Percentiles rank a stretch among this genome's conserved stretches.
Evolutionary conservation across 305 asterid species (phyloP).

Genomic region (Fraxinus latifolia): DNA sequence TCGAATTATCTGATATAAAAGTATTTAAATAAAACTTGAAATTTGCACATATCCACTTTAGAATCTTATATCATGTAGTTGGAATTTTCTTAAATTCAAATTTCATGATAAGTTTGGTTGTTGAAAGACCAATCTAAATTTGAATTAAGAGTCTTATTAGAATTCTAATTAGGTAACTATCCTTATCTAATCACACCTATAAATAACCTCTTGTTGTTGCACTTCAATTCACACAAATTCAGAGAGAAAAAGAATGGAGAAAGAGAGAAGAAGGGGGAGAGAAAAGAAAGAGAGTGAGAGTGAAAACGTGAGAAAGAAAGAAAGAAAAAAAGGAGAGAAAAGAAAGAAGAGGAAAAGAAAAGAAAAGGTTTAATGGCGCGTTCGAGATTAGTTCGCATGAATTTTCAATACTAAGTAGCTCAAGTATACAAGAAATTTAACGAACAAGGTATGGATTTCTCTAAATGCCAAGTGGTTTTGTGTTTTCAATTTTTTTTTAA

Average conservation of each 20-base stretch:
- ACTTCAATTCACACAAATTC: background rate
- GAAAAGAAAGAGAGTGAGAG: no score
- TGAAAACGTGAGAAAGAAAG: no score
- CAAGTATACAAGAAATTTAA: background rate
- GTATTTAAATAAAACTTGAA: background rate
- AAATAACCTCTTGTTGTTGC: background rate
- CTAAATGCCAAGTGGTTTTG: background rate
- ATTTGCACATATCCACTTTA: background rate
- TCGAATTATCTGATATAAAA: no score
- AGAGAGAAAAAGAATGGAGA: no score
- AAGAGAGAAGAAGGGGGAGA: no score
- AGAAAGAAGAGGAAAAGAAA: background rate
- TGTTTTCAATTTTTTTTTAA: background rate
- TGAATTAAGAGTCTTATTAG: background rate
- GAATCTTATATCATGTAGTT: background rate
- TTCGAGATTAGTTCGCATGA: background rate
- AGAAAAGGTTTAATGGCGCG: background rate
- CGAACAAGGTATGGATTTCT: background rate
- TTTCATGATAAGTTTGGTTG: background rate
- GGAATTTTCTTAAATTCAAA: background rate
- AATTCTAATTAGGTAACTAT: background rate
- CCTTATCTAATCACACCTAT: background rate
- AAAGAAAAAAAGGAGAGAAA: background rate
- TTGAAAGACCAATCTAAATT: background rate
- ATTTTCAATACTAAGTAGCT: background rate